Percentiles rank a stretch among this genome's conserved stretches.
Conservation (phyloP, 352 stramenopile genomes). For the Phytophthora pinifolia region DNA sequence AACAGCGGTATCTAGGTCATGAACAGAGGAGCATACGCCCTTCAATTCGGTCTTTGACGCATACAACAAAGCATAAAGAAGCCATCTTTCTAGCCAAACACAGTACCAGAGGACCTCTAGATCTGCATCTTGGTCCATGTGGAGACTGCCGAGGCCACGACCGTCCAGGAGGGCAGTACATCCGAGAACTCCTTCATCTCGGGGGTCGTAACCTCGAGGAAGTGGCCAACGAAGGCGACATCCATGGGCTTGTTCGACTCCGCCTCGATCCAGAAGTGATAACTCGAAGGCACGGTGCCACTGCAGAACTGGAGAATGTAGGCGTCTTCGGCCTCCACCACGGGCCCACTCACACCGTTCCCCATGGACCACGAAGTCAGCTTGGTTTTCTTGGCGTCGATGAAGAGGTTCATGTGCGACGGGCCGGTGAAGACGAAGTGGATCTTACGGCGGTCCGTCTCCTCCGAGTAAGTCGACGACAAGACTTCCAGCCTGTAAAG, state of each 20-base stretch:
- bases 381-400: slow-evolving; percentile 68
- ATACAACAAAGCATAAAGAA: background rate
- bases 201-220: slow-evolving; percentile 51
- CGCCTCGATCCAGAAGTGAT: slow-evolving; percentile 82
- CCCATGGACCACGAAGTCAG: slow-evolving; percentile 79
- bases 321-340: slow-evolving; percentile 54
- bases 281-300: slow-evolving; percentile 49
- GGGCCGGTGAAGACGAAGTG: slow-evolving; percentile 70
- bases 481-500: slow-evolving; percentile 50
- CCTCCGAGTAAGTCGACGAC: slow-evolving; percentile 53
- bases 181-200: slow-evolving; percentile 47
- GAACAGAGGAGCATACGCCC: slow-evolving; percentile 4
- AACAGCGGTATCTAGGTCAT: slow-evolving; percentile 1
- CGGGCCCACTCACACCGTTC: slow-evolving; percentile 57
- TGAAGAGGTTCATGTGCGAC: slow-evolving; percentile 72
- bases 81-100: background rate
- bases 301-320: slow-evolving; percentile 81
- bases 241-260: slow-evolving; percentile 49
- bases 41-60: too few relatives aligned
- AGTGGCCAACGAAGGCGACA: slow-evolving; percentile 67
- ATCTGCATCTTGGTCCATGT: slow-evolving; percentile 63
- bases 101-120: slow-evolving; percentile 23
- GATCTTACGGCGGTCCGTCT: slow-evolving; percentile 56
- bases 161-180: slow-evolving; percentile 51
- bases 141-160: slow-evolving; percentile 46